Evolutionary conservation across 2,329 filamentous ascomycete genomes (phyloP).

Genomic region (Paraconiothyrium brasiliense): DNA sequence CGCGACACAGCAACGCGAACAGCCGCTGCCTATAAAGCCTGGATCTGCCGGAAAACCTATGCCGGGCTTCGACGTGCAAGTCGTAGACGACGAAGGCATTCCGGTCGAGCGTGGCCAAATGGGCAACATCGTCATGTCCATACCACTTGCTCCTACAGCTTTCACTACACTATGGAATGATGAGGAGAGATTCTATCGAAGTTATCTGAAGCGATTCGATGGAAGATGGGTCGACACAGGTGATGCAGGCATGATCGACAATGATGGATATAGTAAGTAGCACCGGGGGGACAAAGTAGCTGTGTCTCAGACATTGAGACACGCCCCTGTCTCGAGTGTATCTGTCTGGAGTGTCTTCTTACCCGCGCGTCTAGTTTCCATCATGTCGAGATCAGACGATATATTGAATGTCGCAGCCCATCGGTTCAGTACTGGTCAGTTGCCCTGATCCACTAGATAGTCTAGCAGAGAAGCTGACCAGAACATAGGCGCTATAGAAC

Average conservation of each 20-base stretch:
- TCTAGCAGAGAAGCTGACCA: conserved; percentile 19
- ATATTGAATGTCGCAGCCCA: conserved; percentile 97
- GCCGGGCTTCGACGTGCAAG: conserved; percentile 87
- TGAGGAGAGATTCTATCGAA: conserved; percentile 82
- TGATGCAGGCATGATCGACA: conserved; percentile 86
- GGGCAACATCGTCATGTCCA: conserved; percentile 89
- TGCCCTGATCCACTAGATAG: background rate
- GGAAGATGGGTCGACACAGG: conserved; percentile 91
- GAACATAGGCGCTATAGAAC: conserved; percentile 81
- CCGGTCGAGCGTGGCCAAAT: conserved; percentile 77
- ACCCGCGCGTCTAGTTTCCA: conserved; percentile 52
- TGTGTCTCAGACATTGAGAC: background rate
- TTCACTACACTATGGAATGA: conserved; percentile 89
- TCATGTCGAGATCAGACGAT: conserved; percentile 77
- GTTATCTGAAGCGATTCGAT: conserved; percentile 83
- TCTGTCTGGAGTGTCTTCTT: background rate
- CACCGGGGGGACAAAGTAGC: background rate
- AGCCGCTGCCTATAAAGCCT: conserved; percentile 73
- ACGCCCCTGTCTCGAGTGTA: background rate
- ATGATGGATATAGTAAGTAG: conserved; percentile 65
- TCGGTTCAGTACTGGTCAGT: conserved; percentile 82
- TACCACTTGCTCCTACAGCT: conserved; percentile 84
- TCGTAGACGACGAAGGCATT: conserved; percentile 82
- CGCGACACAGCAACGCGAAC: conserved; percentile 50
- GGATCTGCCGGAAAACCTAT: conserved; percentile 91